Conservation (phyloP, 2,329 filamentous ascomycete genomes). For the Bipolaris zeicola region DNA sequence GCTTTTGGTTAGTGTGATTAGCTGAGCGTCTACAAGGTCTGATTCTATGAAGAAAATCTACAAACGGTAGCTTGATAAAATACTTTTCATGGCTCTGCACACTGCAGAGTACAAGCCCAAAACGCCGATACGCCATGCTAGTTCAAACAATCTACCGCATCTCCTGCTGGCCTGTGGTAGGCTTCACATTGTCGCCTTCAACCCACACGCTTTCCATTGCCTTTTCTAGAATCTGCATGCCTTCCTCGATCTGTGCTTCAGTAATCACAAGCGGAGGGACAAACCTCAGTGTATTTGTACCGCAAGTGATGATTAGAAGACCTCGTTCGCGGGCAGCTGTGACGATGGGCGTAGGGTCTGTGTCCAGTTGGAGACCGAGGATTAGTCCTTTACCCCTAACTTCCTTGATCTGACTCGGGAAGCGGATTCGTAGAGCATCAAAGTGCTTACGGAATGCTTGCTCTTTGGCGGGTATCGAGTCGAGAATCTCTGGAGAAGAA, state of each 20-base stretch:
- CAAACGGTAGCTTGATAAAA: not conserved
- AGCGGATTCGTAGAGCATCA: slow-evolving; percentile 61
- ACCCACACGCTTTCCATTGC: slow-evolving; percentile 63
- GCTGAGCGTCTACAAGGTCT: not conserved
- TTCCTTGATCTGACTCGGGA: slow-evolving; percentile 76
- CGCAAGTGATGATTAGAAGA: slow-evolving; percentile 87
- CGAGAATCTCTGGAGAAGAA: slow-evolving; percentile 71
- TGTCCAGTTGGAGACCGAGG: slow-evolving; percentile 79
- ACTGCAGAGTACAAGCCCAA: not conserved
- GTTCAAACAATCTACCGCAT: slow-evolving; percentile 28
- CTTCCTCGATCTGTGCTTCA: slow-evolving; percentile 78
- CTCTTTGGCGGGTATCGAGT: slow-evolving; percentile 71
- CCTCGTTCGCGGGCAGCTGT: slow-evolving; percentile 87
- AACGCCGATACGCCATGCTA: slow-evolving; percentile 29
- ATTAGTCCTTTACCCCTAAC: slow-evolving; percentile 84
- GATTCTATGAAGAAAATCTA: not conserved
- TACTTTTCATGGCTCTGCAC: not conserved
- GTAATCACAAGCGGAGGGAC: slow-evolving; percentile 85
- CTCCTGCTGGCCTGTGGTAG: slow-evolving; percentile 43
- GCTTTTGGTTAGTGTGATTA: not conserved
- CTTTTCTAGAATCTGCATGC: slow-evolving; percentile 75
- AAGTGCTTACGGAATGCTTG: slow-evolving; percentile 65
- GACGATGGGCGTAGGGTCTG: slow-evolving; percentile 75
- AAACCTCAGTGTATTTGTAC: slow-evolving; percentile 89
- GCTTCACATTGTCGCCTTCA: slow-evolving; percentile 41